phyloP scores from a whole-genome alignment of 139 green algal genomes.

The Asterochloris sp. region DNA sequence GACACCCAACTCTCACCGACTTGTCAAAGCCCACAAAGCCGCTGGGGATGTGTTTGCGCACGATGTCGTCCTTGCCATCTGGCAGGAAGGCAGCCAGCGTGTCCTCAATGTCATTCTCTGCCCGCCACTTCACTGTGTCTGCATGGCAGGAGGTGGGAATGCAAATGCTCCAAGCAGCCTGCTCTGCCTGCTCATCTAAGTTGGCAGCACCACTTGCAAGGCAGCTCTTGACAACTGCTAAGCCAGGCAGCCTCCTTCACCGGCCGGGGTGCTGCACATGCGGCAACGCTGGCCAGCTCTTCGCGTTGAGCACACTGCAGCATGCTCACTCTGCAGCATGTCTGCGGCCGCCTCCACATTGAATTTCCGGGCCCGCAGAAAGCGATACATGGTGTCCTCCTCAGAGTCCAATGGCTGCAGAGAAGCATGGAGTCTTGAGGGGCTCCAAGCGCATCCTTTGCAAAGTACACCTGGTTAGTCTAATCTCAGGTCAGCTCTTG shows the following conservation, averaged over 20 bases:
- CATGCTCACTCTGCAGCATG: conserved; percentile 16
- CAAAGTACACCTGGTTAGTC: too few species aligned
- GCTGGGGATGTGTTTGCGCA: conserved; percentile 1
- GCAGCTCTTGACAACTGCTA: too few species aligned
- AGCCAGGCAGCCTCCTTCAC: too few species aligned
- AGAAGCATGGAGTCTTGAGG: background rate
- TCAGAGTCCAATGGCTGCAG: conserved; percentile 6
- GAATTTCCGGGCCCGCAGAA: conserved; percentile 10
- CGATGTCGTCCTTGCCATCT: conserved; percentile 17
- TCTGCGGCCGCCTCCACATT: conserved; percentile 6
- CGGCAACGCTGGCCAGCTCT: background rate
- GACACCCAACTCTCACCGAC: background rate
- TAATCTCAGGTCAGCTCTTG: background rate
- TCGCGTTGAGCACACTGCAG: background rate
- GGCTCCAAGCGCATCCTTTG: background rate
- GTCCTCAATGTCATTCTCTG: conserved; percentile 8
- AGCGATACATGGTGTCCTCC: conserved; percentile 6
- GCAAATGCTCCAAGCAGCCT: too few species aligned
- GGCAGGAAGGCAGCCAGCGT: conserved; percentile 8
- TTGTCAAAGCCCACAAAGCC: conserved; percentile 22
- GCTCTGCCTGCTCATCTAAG: too few species aligned
- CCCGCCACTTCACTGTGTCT: conserved; percentile 15
- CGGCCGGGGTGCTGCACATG: background rate
- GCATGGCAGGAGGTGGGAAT: background rate
- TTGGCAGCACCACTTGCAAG: too few species aligned